phyloP scores from a whole-genome alignment of 2,329 filamentous ascomycete genomes.

The Blastomyces percursus region DNA sequence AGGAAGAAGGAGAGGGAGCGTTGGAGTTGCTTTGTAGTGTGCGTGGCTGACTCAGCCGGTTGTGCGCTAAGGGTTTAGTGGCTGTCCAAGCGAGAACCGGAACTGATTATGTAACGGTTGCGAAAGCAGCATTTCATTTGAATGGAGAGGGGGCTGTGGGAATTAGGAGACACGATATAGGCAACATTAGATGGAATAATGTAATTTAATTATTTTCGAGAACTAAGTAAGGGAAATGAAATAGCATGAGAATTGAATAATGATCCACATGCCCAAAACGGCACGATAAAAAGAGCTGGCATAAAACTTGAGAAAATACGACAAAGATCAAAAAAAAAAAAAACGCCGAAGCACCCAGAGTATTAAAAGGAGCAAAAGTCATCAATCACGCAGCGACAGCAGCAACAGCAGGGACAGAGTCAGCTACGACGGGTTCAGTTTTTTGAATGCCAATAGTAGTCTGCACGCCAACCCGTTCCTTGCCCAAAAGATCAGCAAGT shows the following conservation, averaged over 20 bases:
- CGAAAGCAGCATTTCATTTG: too few relatives aligned
- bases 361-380: neutral
- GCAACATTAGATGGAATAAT: neutral
- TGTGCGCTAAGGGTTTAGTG: conserved; percentile 24
- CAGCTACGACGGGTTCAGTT: conserved; percentile 18
- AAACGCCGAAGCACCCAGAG: neutral
- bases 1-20: conserved; percentile 24
- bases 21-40: conserved; percentile 31
- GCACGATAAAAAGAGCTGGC: neutral
- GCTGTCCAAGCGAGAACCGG: conserved; percentile 12
- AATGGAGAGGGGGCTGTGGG: too few relatives aligned
- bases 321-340: neutral
- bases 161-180: neutral
- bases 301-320: neutral
- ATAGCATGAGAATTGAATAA: neutral
- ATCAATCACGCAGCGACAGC: conserved; percentile 10
- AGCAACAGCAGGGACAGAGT: conserved; percentile 13
- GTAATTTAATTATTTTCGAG: neutral
- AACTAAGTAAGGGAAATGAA: neutral
- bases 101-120: neutral
- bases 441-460: conserved; percentile 48
- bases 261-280: too few relatives aligned
- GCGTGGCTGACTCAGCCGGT: conserved; percentile 30
- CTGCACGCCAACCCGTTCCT: conserved; percentile 87
- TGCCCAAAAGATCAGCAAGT: conserved; percentile 80